These are phyloP conservation scores for Epicoccum sorghinum DNA, from an alignment of 2,329 filamentous ascomycete species.

Conservation along the genomic window DNA sequence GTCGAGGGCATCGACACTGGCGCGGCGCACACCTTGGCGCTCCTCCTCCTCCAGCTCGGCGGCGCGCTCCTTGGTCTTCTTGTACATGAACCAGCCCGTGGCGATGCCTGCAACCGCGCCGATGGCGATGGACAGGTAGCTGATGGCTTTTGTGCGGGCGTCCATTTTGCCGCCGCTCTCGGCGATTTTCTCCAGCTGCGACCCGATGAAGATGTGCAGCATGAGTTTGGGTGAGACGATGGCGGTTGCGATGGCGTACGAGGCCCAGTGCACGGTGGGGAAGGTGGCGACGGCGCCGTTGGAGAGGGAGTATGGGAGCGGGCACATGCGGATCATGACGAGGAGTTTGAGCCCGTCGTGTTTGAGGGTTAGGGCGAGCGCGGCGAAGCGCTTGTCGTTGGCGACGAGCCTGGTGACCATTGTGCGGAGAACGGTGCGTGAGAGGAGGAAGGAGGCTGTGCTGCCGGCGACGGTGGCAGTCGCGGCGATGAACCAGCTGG, in stretches of 20 bases:
- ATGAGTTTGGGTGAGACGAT: conserved; percentile 85
- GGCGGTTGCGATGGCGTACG: conserved; percentile 82
- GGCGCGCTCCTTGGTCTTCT: conserved; percentile 59
- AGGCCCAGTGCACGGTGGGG: conserved; percentile 77
- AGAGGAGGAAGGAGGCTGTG: conserved; percentile 78
- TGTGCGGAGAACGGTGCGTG: conserved; percentile 75
- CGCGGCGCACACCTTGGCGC: conserved; percentile 41
- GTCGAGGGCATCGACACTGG: conserved; percentile 44
- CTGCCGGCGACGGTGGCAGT: conserved; percentile 79
- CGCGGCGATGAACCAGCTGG: conserved; percentile 83
- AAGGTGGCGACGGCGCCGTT: conserved; percentile 96
- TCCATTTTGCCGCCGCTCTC: conserved; percentile 86
- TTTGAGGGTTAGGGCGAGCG: conserved; percentile 84
- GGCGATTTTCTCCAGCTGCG: conserved; percentile 79
- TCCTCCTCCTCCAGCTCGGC: conserved; percentile 56
- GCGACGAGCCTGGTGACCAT: conserved; percentile 84
- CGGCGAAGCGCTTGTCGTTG: conserved; percentile 84
- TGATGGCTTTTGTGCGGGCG: conserved; percentile 75
- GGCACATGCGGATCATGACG: conserved; percentile 90
- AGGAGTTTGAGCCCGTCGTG: conserved; percentile 88
- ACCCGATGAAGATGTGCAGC: conserved; percentile 91
- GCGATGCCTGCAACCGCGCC: conserved; percentile 73
- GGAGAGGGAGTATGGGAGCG: conserved; percentile 87
- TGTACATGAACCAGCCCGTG: conserved; percentile 87
- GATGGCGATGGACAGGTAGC: conserved; percentile 79